Conservation (phyloP, 768 basidiomycete species). For the Rhodocollybia butyracea region DNA sequence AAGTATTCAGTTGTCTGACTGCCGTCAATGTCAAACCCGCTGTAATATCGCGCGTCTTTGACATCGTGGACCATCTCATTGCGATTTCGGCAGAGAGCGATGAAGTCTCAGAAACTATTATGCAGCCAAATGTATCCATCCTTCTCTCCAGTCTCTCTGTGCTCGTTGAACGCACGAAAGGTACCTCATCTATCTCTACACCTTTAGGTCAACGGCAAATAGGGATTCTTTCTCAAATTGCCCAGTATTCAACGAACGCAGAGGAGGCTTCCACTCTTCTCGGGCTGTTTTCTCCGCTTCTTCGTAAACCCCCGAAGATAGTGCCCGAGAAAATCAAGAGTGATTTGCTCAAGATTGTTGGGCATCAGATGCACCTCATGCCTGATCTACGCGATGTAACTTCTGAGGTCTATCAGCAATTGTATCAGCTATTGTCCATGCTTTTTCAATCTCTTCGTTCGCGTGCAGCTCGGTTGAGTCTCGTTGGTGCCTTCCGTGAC, state of each 20-base stretch:
- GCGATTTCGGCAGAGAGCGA: constrained; percentile 49
- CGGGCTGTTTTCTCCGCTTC: constrained; percentile 69
- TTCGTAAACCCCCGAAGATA: constrained; percentile 71
- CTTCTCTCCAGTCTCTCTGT: constrained; percentile 71
- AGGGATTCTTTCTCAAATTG: constrained; percentile 72
- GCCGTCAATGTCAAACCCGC: constrained; percentile 84
- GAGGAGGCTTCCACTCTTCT: constrained; percentile 73
- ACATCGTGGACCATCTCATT: constrained; percentile 76
- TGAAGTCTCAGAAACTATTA: constrained; percentile 44
- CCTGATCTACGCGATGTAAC: constrained; percentile 49
- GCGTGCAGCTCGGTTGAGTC: constrained; percentile 63
- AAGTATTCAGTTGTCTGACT: constrained; percentile 78
- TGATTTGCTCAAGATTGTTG: constrained; percentile 71
- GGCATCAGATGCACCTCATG: constrained; percentile 62
- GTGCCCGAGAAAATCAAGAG: constrained; percentile 86
- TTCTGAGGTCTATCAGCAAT: constrained; percentile 43
- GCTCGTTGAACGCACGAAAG: constrained; percentile 63
- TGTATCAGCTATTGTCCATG: constrained; percentile 66
- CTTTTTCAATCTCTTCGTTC: constrained; percentile 77
- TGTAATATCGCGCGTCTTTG: constrained; percentile 79
- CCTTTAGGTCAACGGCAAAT: constrained; percentile 82
- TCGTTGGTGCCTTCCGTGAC: constrained; percentile 62
- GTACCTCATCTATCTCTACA: constrained; percentile 45
- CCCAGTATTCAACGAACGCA: constrained; percentile 67
- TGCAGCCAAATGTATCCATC: constrained; percentile 67